These are phyloP conservation scores for Gastroboletus turbinatus DNA, from an alignment of 1,284 basidiomycete species.

Conservation along the genomic window DNA sequence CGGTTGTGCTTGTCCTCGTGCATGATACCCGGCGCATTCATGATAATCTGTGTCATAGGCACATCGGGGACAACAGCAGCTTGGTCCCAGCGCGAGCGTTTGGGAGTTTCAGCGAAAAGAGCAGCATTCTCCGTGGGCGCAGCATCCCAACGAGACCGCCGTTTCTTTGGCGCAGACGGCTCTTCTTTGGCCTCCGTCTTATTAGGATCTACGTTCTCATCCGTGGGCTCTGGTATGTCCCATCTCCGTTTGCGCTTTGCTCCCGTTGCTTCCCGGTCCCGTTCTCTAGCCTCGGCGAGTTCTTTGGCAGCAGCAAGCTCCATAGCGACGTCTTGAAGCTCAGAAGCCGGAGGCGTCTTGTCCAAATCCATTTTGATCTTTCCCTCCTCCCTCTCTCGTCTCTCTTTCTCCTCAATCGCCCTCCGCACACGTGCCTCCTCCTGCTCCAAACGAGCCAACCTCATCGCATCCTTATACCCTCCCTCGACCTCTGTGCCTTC, in stretches of 20 bases:
- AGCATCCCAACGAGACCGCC: slow-evolving; percentile 93
- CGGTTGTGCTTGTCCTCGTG: slow-evolving; percentile 94
- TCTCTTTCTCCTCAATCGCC: slow-evolving; percentile 88
- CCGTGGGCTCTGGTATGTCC: slow-evolving; percentile 71
- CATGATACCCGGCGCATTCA: slow-evolving; percentile 81
- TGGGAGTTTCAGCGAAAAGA: slow-evolving; percentile 58
- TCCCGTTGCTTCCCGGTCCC: slow-evolving; percentile 39
- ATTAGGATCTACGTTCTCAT: slow-evolving; percentile 62
- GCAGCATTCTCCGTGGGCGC: slow-evolving; percentile 67
- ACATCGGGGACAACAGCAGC: slow-evolving; percentile 61
- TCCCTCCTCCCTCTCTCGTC: slow-evolving; percentile 76
- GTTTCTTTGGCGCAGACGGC: slow-evolving; percentile 80
- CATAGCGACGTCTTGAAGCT: slow-evolving; percentile 67
- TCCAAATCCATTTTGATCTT: slow-evolving; percentile 83
- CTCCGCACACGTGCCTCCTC: slow-evolving; percentile 87
- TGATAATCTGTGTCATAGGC: slow-evolving; percentile 76
- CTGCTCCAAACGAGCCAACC: slow-evolving; percentile 86
- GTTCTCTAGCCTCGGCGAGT: slow-evolving; percentile 38
- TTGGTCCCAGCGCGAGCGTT: slow-evolving; percentile 96
- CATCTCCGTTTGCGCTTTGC: slow-evolving; percentile 84
- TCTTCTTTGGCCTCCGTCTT: slow-evolving; percentile 61
- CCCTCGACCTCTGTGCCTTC: slow-evolving; percentile 75
- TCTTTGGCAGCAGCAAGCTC: slow-evolving; percentile 62
- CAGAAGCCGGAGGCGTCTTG: slow-evolving; percentile 81
- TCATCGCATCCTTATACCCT: slow-evolving; percentile 97